phyloP scores from a whole-genome alignment of 257 asterid species.

The Euphrasia confusa region DNA sequence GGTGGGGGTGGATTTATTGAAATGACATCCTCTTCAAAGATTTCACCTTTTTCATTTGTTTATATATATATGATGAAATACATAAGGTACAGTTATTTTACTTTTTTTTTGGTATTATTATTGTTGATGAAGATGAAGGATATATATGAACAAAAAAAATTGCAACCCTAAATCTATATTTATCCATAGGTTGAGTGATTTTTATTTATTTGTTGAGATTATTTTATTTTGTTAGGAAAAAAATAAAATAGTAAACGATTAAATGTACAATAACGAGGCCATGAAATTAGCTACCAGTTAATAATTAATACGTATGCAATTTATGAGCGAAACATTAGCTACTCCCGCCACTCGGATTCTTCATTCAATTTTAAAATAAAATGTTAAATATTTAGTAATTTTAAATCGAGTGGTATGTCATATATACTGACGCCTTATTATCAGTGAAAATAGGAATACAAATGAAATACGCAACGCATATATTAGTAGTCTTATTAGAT shows the following conservation, averaged over 20 bases:
- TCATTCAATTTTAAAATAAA: background rate
- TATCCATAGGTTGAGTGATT: background rate
- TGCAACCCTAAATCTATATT: conserved; percentile 22
- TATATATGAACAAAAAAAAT: conserved; percentile 8
- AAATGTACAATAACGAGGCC: conserved; percentile 15
- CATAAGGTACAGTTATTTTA: conserved; percentile 10
- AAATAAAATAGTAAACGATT: conserved; percentile 3
- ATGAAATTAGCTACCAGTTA: conserved; percentile 11
- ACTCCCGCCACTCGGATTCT: background rate
- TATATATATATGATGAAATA: conserved; percentile 24
- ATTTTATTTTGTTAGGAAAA: background rate
- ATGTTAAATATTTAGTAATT: too few species aligned
- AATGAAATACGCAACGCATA: too few species aligned
- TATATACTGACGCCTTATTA: too few species aligned
- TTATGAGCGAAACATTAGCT: background rate
- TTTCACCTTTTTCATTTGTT: conserved; percentile 22
- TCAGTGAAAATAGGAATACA: too few species aligned
- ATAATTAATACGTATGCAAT: background rate
- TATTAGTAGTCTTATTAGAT: too few species aligned
- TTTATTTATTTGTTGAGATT: background rate
- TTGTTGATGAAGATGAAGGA: conserved; percentile 21
- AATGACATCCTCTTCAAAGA: conserved; percentile 26
- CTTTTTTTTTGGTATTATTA: background rate
- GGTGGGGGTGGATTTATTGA: conserved; percentile 16
- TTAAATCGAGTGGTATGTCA: too few species aligned